A percentile compares a stretch with the other conserved stretches of the same genome.
Conservation (phyloP, 2,329 filamentous ascomycete genomes). For the Neonectria neomacrospora region DNA sequence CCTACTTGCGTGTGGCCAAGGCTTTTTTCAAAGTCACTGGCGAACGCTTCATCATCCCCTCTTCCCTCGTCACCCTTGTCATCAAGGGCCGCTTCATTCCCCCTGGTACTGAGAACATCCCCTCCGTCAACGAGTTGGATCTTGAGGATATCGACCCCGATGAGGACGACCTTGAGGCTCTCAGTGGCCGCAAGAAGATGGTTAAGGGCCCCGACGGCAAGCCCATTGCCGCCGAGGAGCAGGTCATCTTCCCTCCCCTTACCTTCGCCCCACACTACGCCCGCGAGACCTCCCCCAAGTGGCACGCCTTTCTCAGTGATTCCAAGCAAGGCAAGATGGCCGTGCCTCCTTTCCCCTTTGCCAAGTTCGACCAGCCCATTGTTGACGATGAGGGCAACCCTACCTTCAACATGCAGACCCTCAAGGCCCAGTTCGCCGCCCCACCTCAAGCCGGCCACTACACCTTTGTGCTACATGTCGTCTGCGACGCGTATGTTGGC, state of each 20-base stretch:
- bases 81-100: slow-evolving; percentile 95
- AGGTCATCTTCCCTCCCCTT: slow-evolving; percentile 81
- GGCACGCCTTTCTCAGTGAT: slow-evolving; percentile 95
- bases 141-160: slow-evolving; percentile 92
- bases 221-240: slow-evolving; percentile 65
- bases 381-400: slow-evolving; percentile 83
- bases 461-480: slow-evolving; percentile 91
- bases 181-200: slow-evolving; percentile 78
- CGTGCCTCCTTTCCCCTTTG: slow-evolving; percentile 96
- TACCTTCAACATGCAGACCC: slow-evolving; percentile 93
- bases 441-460: slow-evolving; percentile 93
- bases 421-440: slow-evolving; percentile 97
- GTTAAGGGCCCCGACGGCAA: slow-evolving; percentile 71
- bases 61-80: slow-evolving; percentile 91
- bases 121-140: slow-evolving; percentile 79
- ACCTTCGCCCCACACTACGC: slow-evolving; percentile 91
- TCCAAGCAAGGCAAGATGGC: slow-evolving; percentile 95
- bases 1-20: slow-evolving; percentile 84
- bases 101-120: slow-evolving; percentile 80
- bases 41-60: slow-evolving; percentile 91
- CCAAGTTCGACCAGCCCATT: slow-evolving; percentile 89
- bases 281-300: slow-evolving; percentile 87
- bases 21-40: slow-evolving; percentile 99
- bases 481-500: slow-evolving; percentile 95
- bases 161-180: slow-evolving; percentile 89